Conservation (phyloP, 2,329 filamentous ascomycete species). For the Ascochyta pisi region DNA sequence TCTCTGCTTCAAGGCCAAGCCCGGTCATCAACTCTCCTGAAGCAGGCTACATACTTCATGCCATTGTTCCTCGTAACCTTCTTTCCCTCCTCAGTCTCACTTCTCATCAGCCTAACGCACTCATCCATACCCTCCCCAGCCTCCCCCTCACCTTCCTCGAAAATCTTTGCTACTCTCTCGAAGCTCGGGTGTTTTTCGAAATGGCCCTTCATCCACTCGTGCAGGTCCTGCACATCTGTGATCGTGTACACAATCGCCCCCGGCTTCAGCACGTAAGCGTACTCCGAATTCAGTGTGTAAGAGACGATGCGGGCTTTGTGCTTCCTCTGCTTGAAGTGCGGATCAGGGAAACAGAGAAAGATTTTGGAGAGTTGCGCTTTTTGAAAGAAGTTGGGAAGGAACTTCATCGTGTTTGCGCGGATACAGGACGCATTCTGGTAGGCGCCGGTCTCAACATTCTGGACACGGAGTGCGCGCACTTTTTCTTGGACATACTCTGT, state of each 20-base stretch:
- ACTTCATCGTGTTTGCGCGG: conserved; percentile 97
- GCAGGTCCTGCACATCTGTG: conserved; percentile 93
- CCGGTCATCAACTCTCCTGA: conserved; percentile 80
- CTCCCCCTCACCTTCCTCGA: conserved; percentile 68
- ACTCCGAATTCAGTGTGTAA: conserved; percentile 86
- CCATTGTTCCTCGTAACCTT: conserved; percentile 93
- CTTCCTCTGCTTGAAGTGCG: conserved; percentile 96
- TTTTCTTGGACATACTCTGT: conserved; percentile 89
- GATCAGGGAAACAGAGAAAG: conserved; percentile 98
- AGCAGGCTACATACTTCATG: conserved; percentile 89
- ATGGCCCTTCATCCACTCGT: conserved; percentile 91
- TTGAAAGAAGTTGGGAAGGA: conserved; percentile 95
- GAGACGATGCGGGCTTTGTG: conserved; percentile 97
- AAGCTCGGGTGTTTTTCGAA: conserved; percentile 81
- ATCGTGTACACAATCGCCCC: conserved; percentile 94
- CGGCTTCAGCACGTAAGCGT: conserved; percentile 83
- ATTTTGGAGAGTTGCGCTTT: conserved; percentile 84
- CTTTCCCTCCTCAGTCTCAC: conserved; percentile 95
- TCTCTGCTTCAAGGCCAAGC: conserved; percentile 72
- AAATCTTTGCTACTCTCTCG: conserved; percentile 65
- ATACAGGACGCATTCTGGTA: conserved; percentile 92
- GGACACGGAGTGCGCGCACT: conserved; percentile 78
- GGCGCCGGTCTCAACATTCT: conserved; percentile 59
- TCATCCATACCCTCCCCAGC: conserved; percentile 72
- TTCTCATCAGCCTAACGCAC: conserved; percentile 76